Percentiles rank a stretch among this genome's conserved stretches.
Conservation (phyloP, 441 rosid genomes). For the Mallotus repandus region DNA sequence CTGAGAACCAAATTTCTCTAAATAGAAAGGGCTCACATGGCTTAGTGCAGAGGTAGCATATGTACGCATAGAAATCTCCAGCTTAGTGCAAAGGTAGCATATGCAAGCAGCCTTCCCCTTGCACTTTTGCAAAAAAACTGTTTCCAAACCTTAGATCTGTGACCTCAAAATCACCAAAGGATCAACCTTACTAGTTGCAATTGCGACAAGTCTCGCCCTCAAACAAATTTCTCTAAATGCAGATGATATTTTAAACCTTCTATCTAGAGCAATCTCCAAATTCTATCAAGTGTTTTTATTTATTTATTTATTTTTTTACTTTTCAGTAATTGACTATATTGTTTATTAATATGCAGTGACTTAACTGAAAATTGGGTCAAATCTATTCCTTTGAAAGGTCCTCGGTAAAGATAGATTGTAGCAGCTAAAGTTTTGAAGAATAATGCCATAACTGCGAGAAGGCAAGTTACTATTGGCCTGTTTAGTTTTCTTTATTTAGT, state of each 20-base stretch:
- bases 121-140: no score
- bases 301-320: neutral
- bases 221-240: no score
- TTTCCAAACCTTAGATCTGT: no score
- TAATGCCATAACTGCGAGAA: constrained; percentile 81
- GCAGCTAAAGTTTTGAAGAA: constrained; percentile 42
- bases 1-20: no score
- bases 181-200: no score
- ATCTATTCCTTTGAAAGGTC: constrained; percentile 67
- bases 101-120: neutral
- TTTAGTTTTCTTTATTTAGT: neutral
- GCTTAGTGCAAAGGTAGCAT: no score
- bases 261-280: neutral
- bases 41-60: no score
- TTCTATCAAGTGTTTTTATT: neutral
- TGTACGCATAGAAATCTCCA: no score
- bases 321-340: neutral
- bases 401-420: constrained; percentile 54
- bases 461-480: constrained; percentile 35
- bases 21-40: no score
- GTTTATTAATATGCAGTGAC: constrained; percentile 49
- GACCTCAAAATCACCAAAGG: no score
- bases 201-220: no score
- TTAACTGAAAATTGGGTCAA: constrained; percentile 87
- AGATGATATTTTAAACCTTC: no score